Evolutionary conservation across 805 yeast genomes (phyloP), one percentile per base, ranked within the genome.

Genomic region (Maudiozyma saulgeensis): DNA sequence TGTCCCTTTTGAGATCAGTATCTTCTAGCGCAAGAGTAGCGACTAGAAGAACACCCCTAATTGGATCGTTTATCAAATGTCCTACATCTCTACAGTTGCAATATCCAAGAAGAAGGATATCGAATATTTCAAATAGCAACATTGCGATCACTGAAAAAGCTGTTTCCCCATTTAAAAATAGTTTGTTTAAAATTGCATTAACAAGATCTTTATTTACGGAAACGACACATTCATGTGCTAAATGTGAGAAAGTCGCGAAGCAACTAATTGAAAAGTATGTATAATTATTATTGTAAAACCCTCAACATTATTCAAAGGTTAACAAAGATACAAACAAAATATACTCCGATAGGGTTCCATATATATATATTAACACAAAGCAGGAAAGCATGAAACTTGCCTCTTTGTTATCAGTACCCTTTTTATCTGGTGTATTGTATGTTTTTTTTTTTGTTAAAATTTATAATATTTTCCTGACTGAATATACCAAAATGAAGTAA

Each of bases 161-260:
- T 28, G 6, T 8, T 28, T 28, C 32, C 8, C 12, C 32, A 6
- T 28, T 28, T 28, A 28, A 28, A 8, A 28, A 28, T 28, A 28
- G 6, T 9, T 28, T 28, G 32, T 28, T 28, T 28, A 28, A 28
- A 9, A 8, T 28, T 28, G 4, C 32, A 11, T 35, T 15, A 35
- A n/a, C 18, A 35, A 52, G 57, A 34, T 35, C 26, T 43, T 39
- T 54, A 7, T 53, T 54, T 48, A 53, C 56, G 13, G 47, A 32
- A 7, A 49, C 56, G 9, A 32, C 21, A n/a, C 54, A 47, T 39
- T 41, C 50, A 15, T 54, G 57, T 49, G 53, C 43, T 4, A 54
- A 54, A 46, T 54, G 57, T 35, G 46, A 54, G 19, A 53, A 50
- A 41, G 31, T 32, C 23, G 16, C 45, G 21, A 43, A 51, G 23